Percentiles rank a stretch among this genome's conserved stretches.
These are phyloP conservation scores for Aspergillus sp. DNA, from an alignment of 2,329 filamentous ascomycete species.

Conservation along the genomic window DNA sequence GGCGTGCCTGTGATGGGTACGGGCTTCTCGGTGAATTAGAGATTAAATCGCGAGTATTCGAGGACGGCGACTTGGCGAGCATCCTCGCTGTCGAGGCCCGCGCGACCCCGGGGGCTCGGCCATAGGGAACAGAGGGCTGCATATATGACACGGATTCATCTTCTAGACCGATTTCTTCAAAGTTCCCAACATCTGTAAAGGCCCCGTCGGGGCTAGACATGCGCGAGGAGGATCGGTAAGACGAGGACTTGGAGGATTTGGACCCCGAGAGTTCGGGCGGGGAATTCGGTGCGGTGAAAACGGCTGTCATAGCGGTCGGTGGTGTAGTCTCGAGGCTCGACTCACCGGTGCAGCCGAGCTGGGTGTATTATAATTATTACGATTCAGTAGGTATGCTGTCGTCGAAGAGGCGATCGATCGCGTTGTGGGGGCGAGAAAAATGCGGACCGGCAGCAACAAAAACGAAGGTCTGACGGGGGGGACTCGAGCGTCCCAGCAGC, in stretches of 20 bases:
- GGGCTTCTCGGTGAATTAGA: conserved; percentile 25
- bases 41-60: conserved; percentile 37
- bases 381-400: background rate
- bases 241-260: conserved; percentile 89
- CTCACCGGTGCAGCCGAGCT: background rate
- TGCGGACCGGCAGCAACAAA: conserved; percentile 6
- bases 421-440: conserved; percentile 6
- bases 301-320: conserved; percentile 41
- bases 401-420: conserved; percentile 6
- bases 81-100: conserved; percentile 29
- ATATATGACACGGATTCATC: conserved; percentile 55
- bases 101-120: conserved; percentile 23
- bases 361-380: background rate
- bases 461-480: conserved; percentile 11
- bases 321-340: background rate
- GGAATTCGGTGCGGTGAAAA: conserved; percentile 59
- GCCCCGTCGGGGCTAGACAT: conserved; percentile 67
- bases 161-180: conserved; percentile 89
- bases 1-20: conserved; percentile 25
- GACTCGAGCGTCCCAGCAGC: conserved; percentile 1
- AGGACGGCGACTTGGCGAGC: conserved; percentile 26
- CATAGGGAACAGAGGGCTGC: conserved; percentile 31
- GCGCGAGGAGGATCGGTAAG: conserved; percentile 75
- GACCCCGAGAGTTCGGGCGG: conserved; percentile 78
- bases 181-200: conserved; percentile 74